phyloP scores from a whole-genome alignment of 768 basidiomycete genomes.

The Trametes cubensis region DNA sequence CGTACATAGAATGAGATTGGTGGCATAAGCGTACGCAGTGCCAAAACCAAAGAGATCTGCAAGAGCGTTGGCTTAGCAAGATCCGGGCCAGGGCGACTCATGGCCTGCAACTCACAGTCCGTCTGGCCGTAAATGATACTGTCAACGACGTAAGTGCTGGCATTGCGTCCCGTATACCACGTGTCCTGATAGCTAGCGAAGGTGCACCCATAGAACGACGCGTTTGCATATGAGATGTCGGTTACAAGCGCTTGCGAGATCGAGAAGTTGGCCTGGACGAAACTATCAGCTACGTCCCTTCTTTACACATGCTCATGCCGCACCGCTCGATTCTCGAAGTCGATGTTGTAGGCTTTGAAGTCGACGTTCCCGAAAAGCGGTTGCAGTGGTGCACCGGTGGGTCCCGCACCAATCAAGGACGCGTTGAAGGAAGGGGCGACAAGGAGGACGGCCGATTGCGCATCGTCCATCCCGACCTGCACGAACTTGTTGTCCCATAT shows the following conservation, averaged over 20 bases:
- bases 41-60: conserved; percentile 63
- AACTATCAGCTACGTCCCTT: background rate
- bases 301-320: background rate
- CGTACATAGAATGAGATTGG: background rate
- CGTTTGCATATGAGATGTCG: conserved; percentile 65
- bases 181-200: conserved; percentile 69
- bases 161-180: conserved; percentile 63
- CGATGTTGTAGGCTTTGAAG: conserved; percentile 68
- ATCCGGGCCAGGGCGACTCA: background rate
- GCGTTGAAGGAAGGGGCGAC: conserved; percentile 59
- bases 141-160: conserved; percentile 61
- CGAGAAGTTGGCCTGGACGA: conserved; percentile 50
- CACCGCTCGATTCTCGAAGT: conserved; percentile 70
- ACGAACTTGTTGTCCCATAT: conserved; percentile 54
- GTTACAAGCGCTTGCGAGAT: conserved; percentile 66
- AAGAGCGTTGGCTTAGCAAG: background rate
- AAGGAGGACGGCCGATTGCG: conserved; percentile 58
- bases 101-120: conserved; percentile 49
- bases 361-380: conserved; percentile 55
- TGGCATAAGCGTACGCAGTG: conserved; percentile 46
- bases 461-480: conserved; percentile 51
- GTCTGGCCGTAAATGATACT: conserved; percentile 65
- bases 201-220: conserved; percentile 65
- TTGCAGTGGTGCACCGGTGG: conserved; percentile 57
- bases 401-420: conserved; percentile 61